Percentiles rank a stretch among this genome's conserved stretches.
Conservation (phyloP, 305 asterid genomes). For the Fraxinus dipetala region DNA sequence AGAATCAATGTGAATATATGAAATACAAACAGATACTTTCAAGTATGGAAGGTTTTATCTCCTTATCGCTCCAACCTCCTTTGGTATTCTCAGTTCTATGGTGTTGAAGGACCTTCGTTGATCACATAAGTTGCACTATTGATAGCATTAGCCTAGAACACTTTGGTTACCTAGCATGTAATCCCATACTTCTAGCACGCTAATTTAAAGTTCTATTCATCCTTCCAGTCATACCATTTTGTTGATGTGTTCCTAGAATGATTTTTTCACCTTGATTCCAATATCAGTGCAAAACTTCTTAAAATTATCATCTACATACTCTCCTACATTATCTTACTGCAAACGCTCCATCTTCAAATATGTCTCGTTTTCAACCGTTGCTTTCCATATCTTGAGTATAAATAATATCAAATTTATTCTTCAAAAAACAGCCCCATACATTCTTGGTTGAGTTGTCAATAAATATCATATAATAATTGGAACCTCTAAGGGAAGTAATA, state of each 20-base stretch:
- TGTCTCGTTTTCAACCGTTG: too few relatives aligned
- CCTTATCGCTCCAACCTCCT: too few relatives aligned
- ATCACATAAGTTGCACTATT: neutral
- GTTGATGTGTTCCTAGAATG: neutral
- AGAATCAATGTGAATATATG: too few relatives aligned
- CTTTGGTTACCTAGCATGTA: neutral
- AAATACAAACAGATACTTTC: too few relatives aligned
- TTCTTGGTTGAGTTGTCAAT: neutral
- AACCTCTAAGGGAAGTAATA: neutral
- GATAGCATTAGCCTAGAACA: neutral
- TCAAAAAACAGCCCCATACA: neutral
- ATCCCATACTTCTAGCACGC: neutral
- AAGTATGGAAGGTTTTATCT: too few relatives aligned
- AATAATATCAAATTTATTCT: neutral
- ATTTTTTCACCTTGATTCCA: neutral
- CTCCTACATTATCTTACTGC: neutral
- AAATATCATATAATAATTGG: neutral
- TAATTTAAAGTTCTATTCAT: too few relatives aligned
- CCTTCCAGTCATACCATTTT: neutral
- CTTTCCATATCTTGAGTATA: neutral
- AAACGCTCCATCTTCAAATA: too few relatives aligned
- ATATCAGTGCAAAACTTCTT: neutral
- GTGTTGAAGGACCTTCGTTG: neutral
- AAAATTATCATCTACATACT: too few relatives aligned
- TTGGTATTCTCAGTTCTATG: too few relatives aligned